Conservation (phyloP, 441 rosid genomes). For the Rhodomyrtus psidioides region DNA sequence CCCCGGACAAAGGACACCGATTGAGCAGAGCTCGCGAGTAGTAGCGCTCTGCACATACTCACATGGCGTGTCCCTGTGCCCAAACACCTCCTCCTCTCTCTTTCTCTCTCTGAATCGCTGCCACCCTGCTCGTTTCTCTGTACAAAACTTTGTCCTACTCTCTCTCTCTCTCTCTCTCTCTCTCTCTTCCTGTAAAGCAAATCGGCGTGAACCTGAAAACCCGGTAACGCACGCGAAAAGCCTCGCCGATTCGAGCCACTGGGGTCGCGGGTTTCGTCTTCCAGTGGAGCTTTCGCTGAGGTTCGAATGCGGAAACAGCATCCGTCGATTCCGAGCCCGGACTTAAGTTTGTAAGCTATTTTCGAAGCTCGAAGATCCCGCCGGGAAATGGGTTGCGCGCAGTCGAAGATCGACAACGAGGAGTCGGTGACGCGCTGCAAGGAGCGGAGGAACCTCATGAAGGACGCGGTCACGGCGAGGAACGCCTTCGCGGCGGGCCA, state of each 20-base stretch:
- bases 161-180: no score
- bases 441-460: constrained; percentile 45
- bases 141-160: not conserved
- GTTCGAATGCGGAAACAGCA: not conserved
- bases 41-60: not conserved
- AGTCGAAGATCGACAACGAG: constrained; percentile 57
- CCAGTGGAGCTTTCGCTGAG: not conserved
- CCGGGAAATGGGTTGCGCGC: constrained; percentile 51
- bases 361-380: not conserved
- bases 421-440: constrained; percentile 57
- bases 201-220: not conserved
- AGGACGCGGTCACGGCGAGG: constrained; percentile 48
- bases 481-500: constrained; percentile 57
- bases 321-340: not conserved
- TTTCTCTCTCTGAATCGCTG: not conserved
- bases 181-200: not conserved
- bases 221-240: not conserved
- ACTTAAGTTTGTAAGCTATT: no score
- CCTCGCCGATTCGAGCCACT: not conserved
- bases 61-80: not conserved
- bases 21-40: constrained; percentile 23
- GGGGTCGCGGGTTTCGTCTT: not conserved
- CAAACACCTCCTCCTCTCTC: not conserved
- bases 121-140: constrained; percentile 10
- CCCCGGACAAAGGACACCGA: constrained; percentile 9